Evolutionary conservation across 139 green algal genomes (phyloP).

Genomic region (Chlorella sp.): DNA sequence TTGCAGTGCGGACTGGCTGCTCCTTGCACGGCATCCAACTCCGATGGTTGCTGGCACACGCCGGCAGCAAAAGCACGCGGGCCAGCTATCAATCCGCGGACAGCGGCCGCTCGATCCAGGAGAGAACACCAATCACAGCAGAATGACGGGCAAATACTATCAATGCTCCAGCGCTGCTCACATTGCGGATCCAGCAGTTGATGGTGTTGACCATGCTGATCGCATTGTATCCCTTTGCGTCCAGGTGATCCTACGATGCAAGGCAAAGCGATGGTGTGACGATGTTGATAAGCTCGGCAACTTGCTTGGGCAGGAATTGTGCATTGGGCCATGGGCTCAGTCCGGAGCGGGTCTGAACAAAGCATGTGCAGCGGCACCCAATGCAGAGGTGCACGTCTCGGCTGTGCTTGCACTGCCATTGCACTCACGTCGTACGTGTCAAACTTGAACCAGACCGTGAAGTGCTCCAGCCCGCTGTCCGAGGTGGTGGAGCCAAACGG

Average conservation of each 20-base stretch:
- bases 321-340: not conserved
- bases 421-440: not conserved
- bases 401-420: not conserved
- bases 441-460: not conserved
- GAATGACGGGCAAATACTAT: too few species aligned
- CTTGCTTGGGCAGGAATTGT: not conserved
- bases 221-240: constrained; percentile 1
- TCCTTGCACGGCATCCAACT: too few species aligned
- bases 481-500: not conserved
- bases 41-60: too few species aligned
- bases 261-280: not conserved
- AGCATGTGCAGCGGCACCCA: not conserved
- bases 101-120: too few species aligned
- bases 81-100: too few species aligned
- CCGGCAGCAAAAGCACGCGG: too few species aligned
- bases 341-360: not conserved
- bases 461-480: constrained; percentile 10
- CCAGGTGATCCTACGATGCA: not conserved
- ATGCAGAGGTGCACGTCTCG: not conserved
- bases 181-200: too few species aligned
- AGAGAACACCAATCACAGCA: too few species aligned
- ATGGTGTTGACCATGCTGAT: not conserved
- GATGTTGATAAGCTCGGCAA: not conserved
- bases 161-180: too few species aligned
- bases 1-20: too few species aligned